Evolutionary conservation across 1,284 basidiomycete species (phyloP).

Genomic region (Rhodotorula sp.): DNA sequence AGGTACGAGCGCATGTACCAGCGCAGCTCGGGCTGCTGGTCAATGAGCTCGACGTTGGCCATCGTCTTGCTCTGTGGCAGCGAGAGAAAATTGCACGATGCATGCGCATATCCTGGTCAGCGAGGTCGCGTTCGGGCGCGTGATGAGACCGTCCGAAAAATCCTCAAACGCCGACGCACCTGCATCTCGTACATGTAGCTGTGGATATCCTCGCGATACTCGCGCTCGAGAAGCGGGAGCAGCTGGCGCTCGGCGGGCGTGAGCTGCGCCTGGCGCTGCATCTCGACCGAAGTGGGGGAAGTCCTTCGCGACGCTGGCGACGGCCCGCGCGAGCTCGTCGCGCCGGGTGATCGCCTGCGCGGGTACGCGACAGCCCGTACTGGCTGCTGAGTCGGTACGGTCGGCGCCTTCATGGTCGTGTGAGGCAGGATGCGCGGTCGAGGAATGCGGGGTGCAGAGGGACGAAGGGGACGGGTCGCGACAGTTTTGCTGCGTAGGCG

Average conservation of each 20-base stretch:
- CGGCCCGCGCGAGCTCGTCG: slow-evolving; percentile 16
- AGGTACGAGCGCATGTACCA: slow-evolving; percentile 93
- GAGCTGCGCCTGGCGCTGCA: slow-evolving; percentile 35
- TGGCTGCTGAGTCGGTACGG: slow-evolving; percentile 12
- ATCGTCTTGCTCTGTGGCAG: slow-evolving; percentile 70
- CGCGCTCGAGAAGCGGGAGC: slow-evolving; percentile 68
- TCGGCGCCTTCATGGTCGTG: slow-evolving; percentile 27
- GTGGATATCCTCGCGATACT: slow-evolving; percentile 90
- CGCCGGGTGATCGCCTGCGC: slow-evolving; percentile 19
- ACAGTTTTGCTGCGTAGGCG: not conserved
- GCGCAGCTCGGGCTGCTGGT: slow-evolving; percentile 78
- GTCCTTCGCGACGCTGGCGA: slow-evolving; percentile 30
- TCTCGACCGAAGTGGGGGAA: slow-evolving; percentile 37
- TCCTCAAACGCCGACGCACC: slow-evolving; percentile 60
- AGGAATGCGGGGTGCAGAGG: slow-evolving; percentile 15
- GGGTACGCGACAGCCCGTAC: slow-evolving; percentile 20
- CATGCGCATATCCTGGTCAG: slow-evolving; percentile 4
- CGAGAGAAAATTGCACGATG: slow-evolving; percentile 19
- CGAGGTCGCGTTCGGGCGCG: not conserved
- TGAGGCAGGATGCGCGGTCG: not conserved
- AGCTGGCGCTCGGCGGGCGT: slow-evolving; percentile 49
- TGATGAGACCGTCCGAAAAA: slow-evolving; percentile 2
- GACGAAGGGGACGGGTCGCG: not conserved
- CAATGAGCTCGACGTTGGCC: slow-evolving; percentile 90
- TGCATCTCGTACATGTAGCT: slow-evolving; percentile 97